Conservation (phyloP, 2,329 filamentous ascomycete genomes). For the Mycosphaerella sp. region DNA sequence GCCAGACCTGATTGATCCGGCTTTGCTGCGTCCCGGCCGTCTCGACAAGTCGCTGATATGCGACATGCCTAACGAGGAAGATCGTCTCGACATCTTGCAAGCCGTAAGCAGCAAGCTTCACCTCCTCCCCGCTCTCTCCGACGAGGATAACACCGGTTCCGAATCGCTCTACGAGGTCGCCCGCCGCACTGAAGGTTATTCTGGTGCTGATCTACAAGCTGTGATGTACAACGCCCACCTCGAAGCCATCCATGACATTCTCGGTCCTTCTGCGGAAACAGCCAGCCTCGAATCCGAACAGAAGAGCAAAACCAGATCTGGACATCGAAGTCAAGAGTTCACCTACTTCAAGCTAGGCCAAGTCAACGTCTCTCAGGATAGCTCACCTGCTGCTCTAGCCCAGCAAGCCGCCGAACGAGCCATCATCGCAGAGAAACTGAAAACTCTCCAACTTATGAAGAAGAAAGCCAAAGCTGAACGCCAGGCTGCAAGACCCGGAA, state of each 20-base stretch:
- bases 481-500: conserved; percentile 25
- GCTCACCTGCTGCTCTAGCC: conserved; percentile 33
- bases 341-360: conserved; percentile 9
- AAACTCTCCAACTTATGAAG: conserved; percentile 67
- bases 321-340: conserved; percentile 18
- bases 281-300: conserved; percentile 31
- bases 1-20: conserved; percentile 92
- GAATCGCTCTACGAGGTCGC: conserved; percentile 63
- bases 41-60: conserved; percentile 91
- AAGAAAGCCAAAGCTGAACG: conserved; percentile 55
- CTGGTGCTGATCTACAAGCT: conserved; percentile 89
- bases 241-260: conserved; percentile 90
- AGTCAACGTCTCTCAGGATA: conserved; percentile 4
- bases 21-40: conserved; percentile 81
- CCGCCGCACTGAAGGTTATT: conserved; percentile 76
- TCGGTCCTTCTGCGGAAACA: conserved; percentile 46
- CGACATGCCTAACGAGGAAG: conserved; percentile 73
- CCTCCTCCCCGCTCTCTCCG: conserved; percentile 58
- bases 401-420: conserved; percentile 65
- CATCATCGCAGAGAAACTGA: conserved; percentile 72
- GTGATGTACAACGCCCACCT: conserved; percentile 94
- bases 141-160: conserved; percentile 29
- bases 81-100: conserved; percentile 80
- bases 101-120: conserved; percentile 78
- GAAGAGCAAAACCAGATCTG: conserved; percentile 12